Percentiles rank a stretch among this genome's conserved stretches.
phyloP scores from a whole-genome alignment of 768 basidiomycete species.

The Leccinum pellstonianum region DNA sequence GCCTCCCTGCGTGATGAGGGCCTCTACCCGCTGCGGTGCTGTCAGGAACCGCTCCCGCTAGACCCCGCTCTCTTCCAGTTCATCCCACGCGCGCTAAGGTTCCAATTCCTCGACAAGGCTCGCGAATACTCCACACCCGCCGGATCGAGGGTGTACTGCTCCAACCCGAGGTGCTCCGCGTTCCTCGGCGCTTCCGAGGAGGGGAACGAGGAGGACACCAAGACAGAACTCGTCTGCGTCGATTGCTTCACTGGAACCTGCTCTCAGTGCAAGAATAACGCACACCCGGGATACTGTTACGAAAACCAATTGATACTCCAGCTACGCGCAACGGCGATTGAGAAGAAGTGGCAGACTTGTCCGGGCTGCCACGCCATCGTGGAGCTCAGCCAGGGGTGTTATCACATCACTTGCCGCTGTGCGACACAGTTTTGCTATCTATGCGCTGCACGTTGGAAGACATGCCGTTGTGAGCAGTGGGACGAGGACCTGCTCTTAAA shows the following conservation, averaged over 20 bases:
- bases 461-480: conserved; percentile 61
- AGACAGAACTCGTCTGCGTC: conserved; percentile 34
- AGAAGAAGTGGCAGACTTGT: conserved; percentile 60
- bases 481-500: conserved; percentile 46
- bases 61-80: conserved; percentile 25
- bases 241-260: conserved; percentile 45
- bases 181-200: conserved; percentile 46
- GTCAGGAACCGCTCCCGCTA: conserved; percentile 37
- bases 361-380: conserved; percentile 56
- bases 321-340: conserved; percentile 44
- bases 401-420: conserved; percentile 60
- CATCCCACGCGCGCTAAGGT: conserved; percentile 28
- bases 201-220: background rate
- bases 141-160: conserved; percentile 48
- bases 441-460: conserved; percentile 63
- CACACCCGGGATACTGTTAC: conserved; percentile 43
- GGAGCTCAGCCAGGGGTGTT: conserved; percentile 57
- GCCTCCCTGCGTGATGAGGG: conserved; percentile 48
- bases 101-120: conserved; percentile 41
- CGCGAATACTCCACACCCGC: conserved; percentile 45
- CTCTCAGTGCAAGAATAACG: conserved; percentile 45
- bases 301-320: conserved; percentile 43
- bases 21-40: conserved; percentile 53
- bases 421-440: conserved; percentile 60
- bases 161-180: conserved; percentile 47